Base-by-base conservation (phyloP, 257 asterid species). In the Penstemon barbatus region DNA sequence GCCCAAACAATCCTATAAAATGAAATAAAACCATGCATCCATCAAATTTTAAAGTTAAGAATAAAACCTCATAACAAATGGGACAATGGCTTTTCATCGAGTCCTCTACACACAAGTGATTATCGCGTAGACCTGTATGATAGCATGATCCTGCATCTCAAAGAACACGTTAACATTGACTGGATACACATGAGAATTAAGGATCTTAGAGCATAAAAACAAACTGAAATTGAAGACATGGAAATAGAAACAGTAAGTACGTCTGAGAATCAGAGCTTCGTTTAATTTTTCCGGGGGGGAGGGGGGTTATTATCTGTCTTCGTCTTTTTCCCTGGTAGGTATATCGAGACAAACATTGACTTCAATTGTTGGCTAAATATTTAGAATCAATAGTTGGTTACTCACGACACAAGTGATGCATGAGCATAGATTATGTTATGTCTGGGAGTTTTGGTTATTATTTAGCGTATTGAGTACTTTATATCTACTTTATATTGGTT, bases 41-140 rank as follows among this genome's bases (percentile, higher is more conserved):
- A 71, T 12, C 49, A 68, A 19, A 48, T 64, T 15, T 62, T 1
- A 36, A 63, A 51, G 67, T 46, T 64, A 72, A 71, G 40, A 38
- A 44, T 62, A 68, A 53, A 64, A 92, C 97, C 98, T 92, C 98
- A 60, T 87, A 92, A 80, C 98, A 87, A 69, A 92, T 92, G 77
- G 97, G 98, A 78, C 98, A 92, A 57, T 86, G 92, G 77, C 81
- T 78, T 85, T 89, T 92, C 98, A 89, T 92, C 43, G 98, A 89
- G 77, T 92, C 81, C 79, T 92, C 95, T 13, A 92, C 86, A 52
- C 98, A 87, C 68, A 57, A 71, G 80, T 92, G 98, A 78, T 92
- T 89, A 69, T 87, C 74, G 42, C 74, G 93, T 58, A 92, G 81
- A 68, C 76, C 70, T 64, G 77, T 62, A 11, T 95, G 61, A 79